Evolutionary conservation across 495 filamentous ascomycete species (phyloP), one percentile per base, ranked within the genome.

Genomic region (Parachaetomium inaequale): DNA sequence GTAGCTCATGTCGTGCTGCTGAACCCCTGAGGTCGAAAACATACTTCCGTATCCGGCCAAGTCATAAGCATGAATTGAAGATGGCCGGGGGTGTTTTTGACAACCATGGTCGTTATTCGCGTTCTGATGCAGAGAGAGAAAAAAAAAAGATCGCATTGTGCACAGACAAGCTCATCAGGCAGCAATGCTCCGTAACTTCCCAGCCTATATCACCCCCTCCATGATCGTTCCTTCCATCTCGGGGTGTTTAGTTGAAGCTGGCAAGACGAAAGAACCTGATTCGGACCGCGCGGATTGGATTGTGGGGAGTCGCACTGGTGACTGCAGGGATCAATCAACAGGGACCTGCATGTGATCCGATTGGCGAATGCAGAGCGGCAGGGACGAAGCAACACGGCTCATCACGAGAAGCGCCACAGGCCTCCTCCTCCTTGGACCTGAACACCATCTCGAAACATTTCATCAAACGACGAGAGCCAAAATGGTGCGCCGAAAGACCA

Each of bases 401-500:
- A n/a, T n/a, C 12, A 40, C 36, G 36, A 40, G 17, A 40, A 40
- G 36, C 3, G 36, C 36, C 14, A 40, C 12, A 17, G 17, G 19
- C 19, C n/a, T n/a, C 19, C 42, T 23, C 19, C 3, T 2, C 4
- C 1, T 46, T 46, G 19, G n/a, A n/a, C n/a, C n/a, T 17, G 42
- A 17, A 10, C 42, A 46, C 19, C 26, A 1, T 23, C 21, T 28
- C 8, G 10, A n/a, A 34, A 50, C 11, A 19, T 12, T 21, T 10
- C 23, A 31, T 17, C 47, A 31, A n/a, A 11, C 43, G 14, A 15
- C n/a, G 7, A 21, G n/a, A 28, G 5, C 42, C 15, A 57, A 56
- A 19, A 72, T 69, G 69, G 63, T 46, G 6, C 59, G 62, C 25
- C 68, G 58, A 49, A 66, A 70, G 43, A 59, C 38, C 29, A 63